phyloP scores from a whole-genome alignment of 2,329 filamentous ascomycete species.

The Ceratocystis cubensis region DNA sequence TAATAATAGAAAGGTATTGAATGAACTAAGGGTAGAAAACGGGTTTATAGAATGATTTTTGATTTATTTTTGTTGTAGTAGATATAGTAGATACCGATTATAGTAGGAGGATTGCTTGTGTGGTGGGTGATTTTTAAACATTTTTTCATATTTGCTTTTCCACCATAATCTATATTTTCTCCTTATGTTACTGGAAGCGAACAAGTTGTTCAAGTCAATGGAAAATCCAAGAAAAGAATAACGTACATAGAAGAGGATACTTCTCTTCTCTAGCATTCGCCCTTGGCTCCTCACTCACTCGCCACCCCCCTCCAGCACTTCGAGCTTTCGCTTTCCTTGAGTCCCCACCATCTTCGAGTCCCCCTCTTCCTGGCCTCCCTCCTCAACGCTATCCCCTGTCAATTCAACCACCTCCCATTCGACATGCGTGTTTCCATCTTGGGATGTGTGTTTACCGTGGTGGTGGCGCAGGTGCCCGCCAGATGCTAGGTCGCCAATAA shows the following conservation, averaged over 20 bases:
- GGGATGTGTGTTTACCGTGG: constrained; percentile 40
- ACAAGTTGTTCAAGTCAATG: not conserved
- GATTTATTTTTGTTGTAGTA: too few species aligned
- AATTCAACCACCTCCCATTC: constrained; percentile 81
- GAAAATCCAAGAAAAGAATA: not conserved
- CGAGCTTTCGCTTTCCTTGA: constrained; percentile 6
- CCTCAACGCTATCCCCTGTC: constrained; percentile 34
- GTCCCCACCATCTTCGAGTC: not conserved
- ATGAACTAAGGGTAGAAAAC: too few species aligned
- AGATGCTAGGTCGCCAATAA: constrained; percentile 48
- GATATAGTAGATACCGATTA: too few species aligned
- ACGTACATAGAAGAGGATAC: not conserved
- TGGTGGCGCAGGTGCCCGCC: constrained; percentile 55
- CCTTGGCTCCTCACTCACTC: not conserved
- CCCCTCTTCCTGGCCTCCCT: not conserved
- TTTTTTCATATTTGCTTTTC: not conserved
- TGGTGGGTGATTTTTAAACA: too few species aligned
- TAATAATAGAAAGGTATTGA: too few species aligned
- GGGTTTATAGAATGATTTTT: too few species aligned
- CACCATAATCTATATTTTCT: not conserved
- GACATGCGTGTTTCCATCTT: constrained; percentile 53
- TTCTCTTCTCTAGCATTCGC: too few species aligned
- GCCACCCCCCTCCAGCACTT: not conserved
- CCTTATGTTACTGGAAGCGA: not conserved
- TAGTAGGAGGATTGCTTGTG: too few species aligned